Evolutionary conservation across 2,329 filamentous ascomycete genomes (phyloP).

Genomic region (Talaromyces sp.): DNA sequence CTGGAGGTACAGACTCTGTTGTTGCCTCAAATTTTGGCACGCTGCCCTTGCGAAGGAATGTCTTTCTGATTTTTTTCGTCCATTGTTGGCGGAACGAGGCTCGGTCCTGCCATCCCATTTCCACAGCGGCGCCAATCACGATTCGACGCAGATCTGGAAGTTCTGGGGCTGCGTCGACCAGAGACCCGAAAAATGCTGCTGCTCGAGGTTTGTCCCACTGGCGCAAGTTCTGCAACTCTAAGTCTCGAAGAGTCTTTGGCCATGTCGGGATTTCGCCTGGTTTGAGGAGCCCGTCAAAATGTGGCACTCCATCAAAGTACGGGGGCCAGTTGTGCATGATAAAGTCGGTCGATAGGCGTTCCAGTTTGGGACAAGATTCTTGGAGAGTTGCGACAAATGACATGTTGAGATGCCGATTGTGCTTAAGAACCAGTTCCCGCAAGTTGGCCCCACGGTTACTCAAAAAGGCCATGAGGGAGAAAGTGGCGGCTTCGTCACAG

Average conservation of each 20-base stretch:
- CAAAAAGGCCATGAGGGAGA: constrained; percentile 62
- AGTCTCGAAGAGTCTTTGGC: constrained; percentile 64
- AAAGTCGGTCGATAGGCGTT: constrained; percentile 69
- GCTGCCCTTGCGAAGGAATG: constrained; percentile 34
- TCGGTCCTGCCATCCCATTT: constrained; percentile 74
- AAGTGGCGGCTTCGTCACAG: constrained; percentile 68
- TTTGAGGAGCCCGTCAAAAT: constrained; percentile 63
- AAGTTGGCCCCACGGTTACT: constrained; percentile 62
- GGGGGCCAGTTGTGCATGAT: constrained; percentile 67
- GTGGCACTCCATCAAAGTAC: constrained; percentile 67
- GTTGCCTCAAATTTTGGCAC: constrained; percentile 9
- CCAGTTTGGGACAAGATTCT: constrained; percentile 63
- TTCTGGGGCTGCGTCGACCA: constrained; percentile 64
- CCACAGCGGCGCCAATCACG: constrained; percentile 70
- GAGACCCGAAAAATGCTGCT: constrained; percentile 70
- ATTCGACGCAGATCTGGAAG: constrained; percentile 65
- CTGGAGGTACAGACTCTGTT: not conserved
- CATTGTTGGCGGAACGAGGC: constrained; percentile 74
- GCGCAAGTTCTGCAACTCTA: constrained; percentile 73
- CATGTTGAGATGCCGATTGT: constrained; percentile 74
- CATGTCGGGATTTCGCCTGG: constrained; percentile 64
- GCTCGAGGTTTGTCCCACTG: constrained; percentile 68
- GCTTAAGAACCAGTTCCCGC: constrained; percentile 62
- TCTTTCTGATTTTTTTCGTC: constrained; percentile 61
- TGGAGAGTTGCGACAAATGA: constrained; percentile 66